Evolutionary conservation across 345 rosid genomes (phyloP).

Genomic region (Euclidium syriacum): DNA sequence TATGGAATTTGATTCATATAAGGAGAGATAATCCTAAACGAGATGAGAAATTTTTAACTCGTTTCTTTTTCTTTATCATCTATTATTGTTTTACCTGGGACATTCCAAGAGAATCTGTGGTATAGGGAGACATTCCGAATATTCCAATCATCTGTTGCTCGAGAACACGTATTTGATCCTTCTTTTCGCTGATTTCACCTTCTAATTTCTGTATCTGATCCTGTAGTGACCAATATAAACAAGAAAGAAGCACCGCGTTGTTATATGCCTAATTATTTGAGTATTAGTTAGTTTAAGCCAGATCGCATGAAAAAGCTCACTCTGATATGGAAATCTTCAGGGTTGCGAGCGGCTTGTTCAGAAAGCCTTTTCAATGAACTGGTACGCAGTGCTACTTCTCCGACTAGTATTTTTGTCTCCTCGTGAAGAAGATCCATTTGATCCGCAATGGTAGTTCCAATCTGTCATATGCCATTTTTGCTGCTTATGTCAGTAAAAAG

Average conservation of each 20-base stretch:
- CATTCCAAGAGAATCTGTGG: constrained; percentile 75
- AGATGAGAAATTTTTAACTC: background rate
- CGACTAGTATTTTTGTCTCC: constrained; percentile 96
- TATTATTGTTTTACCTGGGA: constrained; percentile 57
- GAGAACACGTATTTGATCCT: constrained; percentile 65
- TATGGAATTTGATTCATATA: constrained; percentile 4
- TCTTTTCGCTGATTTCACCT: constrained; percentile 81
- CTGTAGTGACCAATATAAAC: constrained; percentile 17
- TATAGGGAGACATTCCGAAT: constrained; percentile 68
- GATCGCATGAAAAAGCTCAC: constrained; percentile 34
- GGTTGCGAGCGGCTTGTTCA: constrained; percentile 82
- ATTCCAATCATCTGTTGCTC: constrained; percentile 81
- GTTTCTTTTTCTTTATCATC: background rate
- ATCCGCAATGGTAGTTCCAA: constrained; percentile 73
- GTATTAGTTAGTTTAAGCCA: background rate
- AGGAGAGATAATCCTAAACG: background rate
- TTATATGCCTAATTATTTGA: constrained; percentile 4
- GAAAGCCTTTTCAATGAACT: constrained; percentile 85
- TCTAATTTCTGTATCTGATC: constrained; percentile 75
- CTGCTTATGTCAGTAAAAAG: constrained; percentile 8
- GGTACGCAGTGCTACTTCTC: constrained; percentile 87
- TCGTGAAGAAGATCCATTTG: constrained; percentile 97
- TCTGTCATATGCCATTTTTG: constrained; percentile 16
- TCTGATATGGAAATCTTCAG: constrained; percentile 70
- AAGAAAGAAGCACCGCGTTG: background rate